phyloP scores from a whole-genome alignment of 2,329 filamentous ascomycete genomes.

The Diaporthe batatas region DNA sequence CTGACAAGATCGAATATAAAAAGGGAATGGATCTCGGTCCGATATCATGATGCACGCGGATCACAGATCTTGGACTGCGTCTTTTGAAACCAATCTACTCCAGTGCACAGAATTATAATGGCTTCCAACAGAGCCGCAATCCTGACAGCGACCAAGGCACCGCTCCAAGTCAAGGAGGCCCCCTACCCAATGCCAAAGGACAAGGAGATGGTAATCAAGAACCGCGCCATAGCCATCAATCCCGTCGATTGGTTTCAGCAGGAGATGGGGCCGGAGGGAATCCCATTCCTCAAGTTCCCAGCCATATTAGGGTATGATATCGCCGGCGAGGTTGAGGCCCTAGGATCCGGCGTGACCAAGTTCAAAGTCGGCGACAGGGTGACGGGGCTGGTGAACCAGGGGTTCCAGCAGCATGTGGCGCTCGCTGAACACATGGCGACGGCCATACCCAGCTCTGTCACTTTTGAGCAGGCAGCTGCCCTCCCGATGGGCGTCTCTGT shows the following conservation, averaged over 20 bases:
- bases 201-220: conserved; percentile 48
- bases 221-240: conserved; percentile 52
- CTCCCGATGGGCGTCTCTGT: conserved; percentile 49
- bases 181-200: conserved; percentile 26
- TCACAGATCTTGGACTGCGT: background rate
- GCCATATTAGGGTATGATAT: conserved; percentile 51
- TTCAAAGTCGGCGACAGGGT: conserved; percentile 54
- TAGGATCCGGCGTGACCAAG: conserved; percentile 47
- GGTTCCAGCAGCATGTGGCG: conserved; percentile 48
- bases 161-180: conserved; percentile 31
- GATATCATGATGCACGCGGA: background rate
- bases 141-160: conserved; percentile 29
- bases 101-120: conserved; percentile 3
- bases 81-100: background rate
- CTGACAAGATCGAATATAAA: background rate
- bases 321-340: conserved; percentile 52
- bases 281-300: conserved; percentile 51
- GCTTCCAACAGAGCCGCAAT: conserved; percentile 37
- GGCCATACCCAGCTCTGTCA: conserved; percentile 45
- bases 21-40: background rate
- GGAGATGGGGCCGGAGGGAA: conserved; percentile 45
- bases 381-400: conserved; percentile 45
- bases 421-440: conserved; percentile 44
- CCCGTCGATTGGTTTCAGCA: conserved; percentile 51
- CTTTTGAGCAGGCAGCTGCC: conserved; percentile 47